These are phyloP conservation scores for Gamsiella multidivaricata DNA, from an alignment of 192 early-diverging fungal genomes.

Conservation along the genomic window DNA sequence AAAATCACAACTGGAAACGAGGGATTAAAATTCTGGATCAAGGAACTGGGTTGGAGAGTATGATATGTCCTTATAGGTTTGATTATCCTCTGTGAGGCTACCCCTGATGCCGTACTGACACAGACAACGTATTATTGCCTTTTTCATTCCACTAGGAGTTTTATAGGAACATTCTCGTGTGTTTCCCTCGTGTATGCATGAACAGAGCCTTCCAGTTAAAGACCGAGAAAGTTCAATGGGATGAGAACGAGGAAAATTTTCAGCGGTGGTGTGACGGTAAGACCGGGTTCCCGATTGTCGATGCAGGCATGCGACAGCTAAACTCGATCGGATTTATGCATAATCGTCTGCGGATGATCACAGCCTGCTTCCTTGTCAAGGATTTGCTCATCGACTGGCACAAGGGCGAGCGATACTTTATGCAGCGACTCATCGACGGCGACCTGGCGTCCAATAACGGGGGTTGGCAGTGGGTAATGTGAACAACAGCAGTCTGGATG, in stretches of 20 bases:
- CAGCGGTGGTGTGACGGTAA: constrained; percentile 68
- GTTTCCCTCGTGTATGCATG: constrained; percentile 71
- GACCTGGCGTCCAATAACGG: constrained; percentile 80
- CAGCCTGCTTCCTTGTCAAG: constrained; percentile 60
- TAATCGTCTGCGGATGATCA: constrained; percentile 77
- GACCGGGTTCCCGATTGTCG: constrained; percentile 75
- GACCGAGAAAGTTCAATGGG: constrained; percentile 66
- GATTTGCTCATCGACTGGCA: constrained; percentile 73
- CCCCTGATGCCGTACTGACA: too few relatives aligned
- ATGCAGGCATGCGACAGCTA: constrained; percentile 74
- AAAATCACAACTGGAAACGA: constrained; percentile 60
- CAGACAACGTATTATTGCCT: too few relatives aligned
- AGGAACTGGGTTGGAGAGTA: constrained; percentile 71
- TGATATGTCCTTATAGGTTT: background rate
- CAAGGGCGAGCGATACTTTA: constrained; percentile 72
- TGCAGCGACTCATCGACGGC: constrained; percentile 70
- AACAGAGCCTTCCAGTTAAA: constrained; percentile 67
- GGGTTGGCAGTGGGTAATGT: constrained; percentile 72
- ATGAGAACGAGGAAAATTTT: constrained; percentile 53
- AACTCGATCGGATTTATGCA: constrained; percentile 70
- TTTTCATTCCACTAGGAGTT: constrained; percentile 59
- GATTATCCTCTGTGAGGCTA: background rate
- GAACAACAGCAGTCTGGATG: background rate
- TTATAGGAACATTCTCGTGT: constrained; percentile 71
- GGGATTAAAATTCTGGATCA: constrained; percentile 71